Evolutionary conservation across 75 land plant genomes (phyloP).

Genomic region (Cupressus sempervirens): DNA sequence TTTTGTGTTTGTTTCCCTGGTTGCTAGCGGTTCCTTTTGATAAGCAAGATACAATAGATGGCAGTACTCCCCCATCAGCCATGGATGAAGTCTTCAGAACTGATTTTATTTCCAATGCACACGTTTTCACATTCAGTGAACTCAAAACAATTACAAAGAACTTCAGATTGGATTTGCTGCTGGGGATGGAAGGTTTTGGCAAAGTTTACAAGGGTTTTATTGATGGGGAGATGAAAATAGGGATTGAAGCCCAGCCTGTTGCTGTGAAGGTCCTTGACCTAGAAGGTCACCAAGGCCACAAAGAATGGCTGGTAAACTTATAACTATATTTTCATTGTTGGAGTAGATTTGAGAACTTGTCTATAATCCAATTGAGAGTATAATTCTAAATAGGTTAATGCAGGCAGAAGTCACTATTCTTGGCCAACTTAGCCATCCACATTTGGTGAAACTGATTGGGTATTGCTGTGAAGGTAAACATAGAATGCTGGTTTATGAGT

Average conservation of each 20-base stretch:
- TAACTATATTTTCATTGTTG: not conserved
- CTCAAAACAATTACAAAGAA: constrained; percentile 28
- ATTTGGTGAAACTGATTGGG: too few relatives aligned
- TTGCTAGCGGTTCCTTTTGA: not conserved
- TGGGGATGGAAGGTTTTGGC: too few relatives aligned
- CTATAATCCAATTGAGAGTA: not conserved
- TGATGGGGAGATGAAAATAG: too few relatives aligned
- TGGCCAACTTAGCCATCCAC: too few relatives aligned
- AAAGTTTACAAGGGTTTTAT: too few relatives aligned
- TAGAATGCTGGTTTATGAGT: too few relatives aligned
- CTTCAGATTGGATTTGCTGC: constrained; percentile 16
- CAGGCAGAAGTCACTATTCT: too few relatives aligned
- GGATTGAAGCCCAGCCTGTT: constrained; percentile 12
- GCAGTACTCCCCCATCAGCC: not conserved
- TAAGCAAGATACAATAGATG: not conserved
- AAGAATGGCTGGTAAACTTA: too few relatives aligned
- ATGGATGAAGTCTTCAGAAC: not conserved
- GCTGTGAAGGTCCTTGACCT: constrained; percentile 57
- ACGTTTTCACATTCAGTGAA: constrained; percentile 36
- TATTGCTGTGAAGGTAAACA: too few relatives aligned
- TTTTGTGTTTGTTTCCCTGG: too few relatives aligned
- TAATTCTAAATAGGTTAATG: too few relatives aligned
- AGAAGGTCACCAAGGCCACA: constrained; percentile 59
- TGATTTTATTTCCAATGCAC: constrained; percentile 24
- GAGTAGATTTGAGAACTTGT: not conserved